These are phyloP conservation scores for Moniliophthora roreri DNA, from an alignment of 1,284 basidiomycete genomes.

Conservation along the genomic window DNA sequence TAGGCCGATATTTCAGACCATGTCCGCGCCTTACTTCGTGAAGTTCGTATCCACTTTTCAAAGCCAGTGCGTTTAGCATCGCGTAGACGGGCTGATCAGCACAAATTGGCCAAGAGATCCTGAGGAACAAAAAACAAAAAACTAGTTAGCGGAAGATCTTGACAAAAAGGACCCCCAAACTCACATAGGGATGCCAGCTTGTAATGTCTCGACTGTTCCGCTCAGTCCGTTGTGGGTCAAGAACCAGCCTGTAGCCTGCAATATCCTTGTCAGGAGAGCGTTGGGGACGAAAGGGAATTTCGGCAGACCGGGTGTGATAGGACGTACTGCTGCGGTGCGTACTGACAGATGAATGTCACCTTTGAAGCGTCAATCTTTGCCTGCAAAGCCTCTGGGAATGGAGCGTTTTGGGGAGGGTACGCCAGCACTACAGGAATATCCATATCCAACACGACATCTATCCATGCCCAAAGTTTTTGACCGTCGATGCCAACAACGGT, in stretches of 20 bases:
- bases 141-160: background rate
- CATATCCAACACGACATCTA: constrained; percentile 8
- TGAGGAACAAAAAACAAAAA: no score
- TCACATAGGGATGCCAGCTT: background rate
- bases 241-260: background rate
- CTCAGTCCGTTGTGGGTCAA: constrained; percentile 1
- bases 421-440: background rate
- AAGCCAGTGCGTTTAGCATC: background rate
- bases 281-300: background rate
- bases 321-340: background rate
- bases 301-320: background rate
- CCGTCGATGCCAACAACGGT: background rate
- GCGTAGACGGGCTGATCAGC: constrained; percentile 7
- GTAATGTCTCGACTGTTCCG: background rate
- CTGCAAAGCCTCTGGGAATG: background rate
- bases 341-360: background rate
- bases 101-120: constrained; percentile 7
- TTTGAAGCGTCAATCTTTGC: background rate
- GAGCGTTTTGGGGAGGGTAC: background rate
- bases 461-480: constrained; percentile 1
- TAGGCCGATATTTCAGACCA: background rate
- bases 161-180: background rate
- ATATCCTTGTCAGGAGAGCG: background rate
- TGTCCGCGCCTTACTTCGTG: constrained; percentile 4
- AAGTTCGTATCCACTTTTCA: constrained; percentile 3